Evolutionary conservation across 805 yeast species (phyloP).

Genomic region (Yamadazyma paraphyllophila): DNA sequence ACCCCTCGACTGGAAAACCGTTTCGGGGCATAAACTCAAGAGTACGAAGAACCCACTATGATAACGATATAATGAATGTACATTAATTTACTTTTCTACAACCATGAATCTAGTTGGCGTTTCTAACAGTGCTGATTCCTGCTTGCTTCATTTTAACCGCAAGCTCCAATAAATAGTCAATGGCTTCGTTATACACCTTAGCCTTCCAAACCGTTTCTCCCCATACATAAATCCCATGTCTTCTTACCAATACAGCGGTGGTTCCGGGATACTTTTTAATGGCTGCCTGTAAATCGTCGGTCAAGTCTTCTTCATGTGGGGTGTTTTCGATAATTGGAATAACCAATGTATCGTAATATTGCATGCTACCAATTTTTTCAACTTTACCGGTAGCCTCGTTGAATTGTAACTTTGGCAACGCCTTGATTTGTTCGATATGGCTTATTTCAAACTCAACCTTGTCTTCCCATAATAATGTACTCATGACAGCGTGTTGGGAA

Average conservation of each 20-base stretch:
- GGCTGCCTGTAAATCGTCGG: slow-evolving; percentile 61
- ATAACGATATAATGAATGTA: background rate
- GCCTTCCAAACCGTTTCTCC: slow-evolving; percentile 92
- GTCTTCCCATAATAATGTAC: slow-evolving; percentile 61
- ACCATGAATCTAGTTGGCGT: background rate
- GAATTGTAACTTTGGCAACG: slow-evolving; percentile 58
- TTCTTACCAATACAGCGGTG: slow-evolving; percentile 83
- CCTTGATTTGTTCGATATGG: slow-evolving; percentile 89
- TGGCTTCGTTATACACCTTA: slow-evolving; percentile 87
- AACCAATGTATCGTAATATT: slow-evolving; percentile 68
- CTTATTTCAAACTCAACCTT: slow-evolving; percentile 69
- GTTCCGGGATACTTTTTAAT: slow-evolving; percentile 70
- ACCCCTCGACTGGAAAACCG: slow-evolving; percentile 39
- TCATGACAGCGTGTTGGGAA: slow-evolving; percentile 84
- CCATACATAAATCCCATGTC: slow-evolving; percentile 98
- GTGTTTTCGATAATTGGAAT: slow-evolving; percentile 92
- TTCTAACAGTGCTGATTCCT: slow-evolving; percentile 54
- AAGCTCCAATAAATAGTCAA: slow-evolving; percentile 82
- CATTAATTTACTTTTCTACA: background rate
- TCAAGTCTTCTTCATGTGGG: slow-evolving; percentile 82
- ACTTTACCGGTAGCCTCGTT: slow-evolving; percentile 36
- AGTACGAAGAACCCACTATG: slow-evolving; percentile 34
- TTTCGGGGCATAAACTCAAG: slow-evolving; percentile 32
- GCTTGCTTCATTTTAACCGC: slow-evolving; percentile 78
- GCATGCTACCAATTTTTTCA: slow-evolving; percentile 63